phyloP scores from a whole-genome alignment of 2,329 filamentous ascomycete genomes.

The Fusarium aywerte region DNA sequence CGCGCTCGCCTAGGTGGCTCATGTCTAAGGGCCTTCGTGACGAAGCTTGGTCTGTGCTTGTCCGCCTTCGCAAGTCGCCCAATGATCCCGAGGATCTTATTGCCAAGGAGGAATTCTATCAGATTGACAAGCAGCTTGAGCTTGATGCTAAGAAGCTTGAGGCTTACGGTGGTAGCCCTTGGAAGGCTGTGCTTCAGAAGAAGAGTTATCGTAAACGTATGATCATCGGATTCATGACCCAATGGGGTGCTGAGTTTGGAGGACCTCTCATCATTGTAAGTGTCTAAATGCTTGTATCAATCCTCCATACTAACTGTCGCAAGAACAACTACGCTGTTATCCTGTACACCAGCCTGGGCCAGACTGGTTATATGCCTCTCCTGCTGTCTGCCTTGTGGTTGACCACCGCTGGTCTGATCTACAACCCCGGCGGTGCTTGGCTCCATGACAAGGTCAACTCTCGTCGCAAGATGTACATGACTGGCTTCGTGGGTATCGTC shows the following conservation, averaged over 20 bases:
- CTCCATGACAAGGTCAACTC: conserved; percentile 60
- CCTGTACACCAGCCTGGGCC: conserved; percentile 53
- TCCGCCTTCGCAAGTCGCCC: conserved; percentile 46
- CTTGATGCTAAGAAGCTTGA: conserved; percentile 56
- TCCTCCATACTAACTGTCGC: rapidly evolving
- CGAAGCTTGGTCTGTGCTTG: conserved; percentile 58
- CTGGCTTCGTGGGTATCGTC: conserved; percentile 55
- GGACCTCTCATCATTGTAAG: conserved; percentile 62
- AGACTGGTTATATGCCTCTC: conserved; percentile 55
- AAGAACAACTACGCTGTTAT: conserved; percentile 58
- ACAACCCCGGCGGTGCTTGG: conserved; percentile 59
- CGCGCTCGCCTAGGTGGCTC: conserved; percentile 61
- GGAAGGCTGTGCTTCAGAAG: conserved; percentile 59
- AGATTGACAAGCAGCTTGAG: conserved; percentile 58
- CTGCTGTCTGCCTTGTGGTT: conserved; percentile 55
- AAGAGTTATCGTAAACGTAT: conserved; percentile 62
- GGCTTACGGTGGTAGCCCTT: conserved; percentile 53
- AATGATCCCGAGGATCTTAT: conserved; percentile 53
- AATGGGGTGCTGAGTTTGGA: conserved; percentile 65
- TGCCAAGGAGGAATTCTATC: conserved; percentile 59
- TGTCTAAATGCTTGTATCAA: rapidly evolving
- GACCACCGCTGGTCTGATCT: conserved; percentile 60
- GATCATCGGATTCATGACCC: conserved; percentile 62
- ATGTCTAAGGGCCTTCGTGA: conserved; percentile 57
- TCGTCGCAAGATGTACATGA: conserved; percentile 58